Percentiles rank a stretch among this genome's conserved stretches.
phyloP scores from a whole-genome alignment of 2,329 filamentous ascomycete genomes.

The Aspergillus pseudonomiae region DNA sequence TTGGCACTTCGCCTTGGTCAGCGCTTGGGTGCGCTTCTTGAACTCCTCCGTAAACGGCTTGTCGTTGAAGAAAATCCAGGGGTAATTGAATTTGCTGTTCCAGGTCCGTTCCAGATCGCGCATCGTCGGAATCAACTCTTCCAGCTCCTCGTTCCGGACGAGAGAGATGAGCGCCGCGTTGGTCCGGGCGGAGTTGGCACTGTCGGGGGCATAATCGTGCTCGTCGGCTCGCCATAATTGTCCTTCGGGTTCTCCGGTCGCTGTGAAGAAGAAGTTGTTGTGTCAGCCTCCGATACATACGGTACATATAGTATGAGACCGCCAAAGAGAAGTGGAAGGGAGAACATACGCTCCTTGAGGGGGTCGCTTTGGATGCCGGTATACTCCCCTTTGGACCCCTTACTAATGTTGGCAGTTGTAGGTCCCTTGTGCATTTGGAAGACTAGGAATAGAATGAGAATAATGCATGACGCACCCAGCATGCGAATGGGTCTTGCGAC shows the following conservation, averaged over 20 bases:
- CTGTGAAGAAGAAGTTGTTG: slow-evolving; percentile 50
- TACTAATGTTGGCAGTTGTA: slow-evolving; percentile 25
- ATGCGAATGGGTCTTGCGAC: slow-evolving; percentile 83
- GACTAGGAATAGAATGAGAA: slow-evolving; percentile 77
- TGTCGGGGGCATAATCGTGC: slow-evolving; percentile 76
- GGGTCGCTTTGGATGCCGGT: slow-evolving; percentile 76
- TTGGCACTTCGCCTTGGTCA: slow-evolving; percentile 83
- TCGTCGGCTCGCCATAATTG: slow-evolving; percentile 71
- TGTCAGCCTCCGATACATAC: slow-evolving; percentile 4
- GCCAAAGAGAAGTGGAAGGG: not conserved
- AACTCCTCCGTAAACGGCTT: slow-evolving; percentile 92
- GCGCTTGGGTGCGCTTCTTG: slow-evolving; percentile 76
- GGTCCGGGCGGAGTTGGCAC: slow-evolving; percentile 77
- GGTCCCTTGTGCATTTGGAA: slow-evolving; percentile 68
- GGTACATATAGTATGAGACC: not conserved
- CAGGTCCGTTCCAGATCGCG: slow-evolving; percentile 88
- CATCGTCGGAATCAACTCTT: slow-evolving; percentile 86
- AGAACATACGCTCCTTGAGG: slow-evolving; percentile 75
- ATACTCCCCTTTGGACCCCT: slow-evolving; percentile 47
- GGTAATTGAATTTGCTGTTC: slow-evolving; percentile 99
- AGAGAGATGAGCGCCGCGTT: slow-evolving; percentile 91
- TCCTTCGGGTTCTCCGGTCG: slow-evolving; percentile 80
- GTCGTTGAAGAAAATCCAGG: slow-evolving; percentile 99
- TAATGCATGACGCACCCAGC: slow-evolving; percentile 69
- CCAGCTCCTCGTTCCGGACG: slow-evolving; percentile 87